These are phyloP conservation scores for Kurtzmaniella quercitrusa DNA, from an alignment of 1,139 yeast species.

Conservation along the genomic window DNA sequence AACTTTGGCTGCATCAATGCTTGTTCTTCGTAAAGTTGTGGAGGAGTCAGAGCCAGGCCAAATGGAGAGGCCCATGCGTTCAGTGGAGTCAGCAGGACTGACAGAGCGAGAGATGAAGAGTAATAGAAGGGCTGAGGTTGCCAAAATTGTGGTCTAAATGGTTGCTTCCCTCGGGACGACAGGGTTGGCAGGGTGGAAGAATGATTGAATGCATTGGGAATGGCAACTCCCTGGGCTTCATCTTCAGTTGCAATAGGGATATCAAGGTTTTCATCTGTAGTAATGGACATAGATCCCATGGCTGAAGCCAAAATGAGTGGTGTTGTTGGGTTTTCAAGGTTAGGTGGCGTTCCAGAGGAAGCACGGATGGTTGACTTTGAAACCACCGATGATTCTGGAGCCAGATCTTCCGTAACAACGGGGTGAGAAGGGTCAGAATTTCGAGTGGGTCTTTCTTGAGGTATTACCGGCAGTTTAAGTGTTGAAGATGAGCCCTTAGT, in stretches of 20 bases:
- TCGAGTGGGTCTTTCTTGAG: neutral
- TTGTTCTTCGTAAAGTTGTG: neutral
- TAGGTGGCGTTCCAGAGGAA: neutral
- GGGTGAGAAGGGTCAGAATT: neutral
- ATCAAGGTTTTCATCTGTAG: neutral
- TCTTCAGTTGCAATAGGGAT: neutral
- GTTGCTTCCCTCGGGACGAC: neutral
- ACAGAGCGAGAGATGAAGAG: neutral
- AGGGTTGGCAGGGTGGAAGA: neutral
- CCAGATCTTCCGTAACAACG: neutral
- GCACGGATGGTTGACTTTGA: neutral
- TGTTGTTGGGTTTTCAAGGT: neutral
- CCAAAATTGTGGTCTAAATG: constrained; percentile 1
- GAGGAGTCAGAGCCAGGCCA: constrained; percentile 1
- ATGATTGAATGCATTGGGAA: neutral
- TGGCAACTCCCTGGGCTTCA: neutral
- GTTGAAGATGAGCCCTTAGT: neutral
- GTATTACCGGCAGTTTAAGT: neutral
- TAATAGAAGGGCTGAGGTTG: constrained; percentile 1
- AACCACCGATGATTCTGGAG: neutral
- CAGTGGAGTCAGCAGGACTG: constrained; percentile 1
- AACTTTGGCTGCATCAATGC: constrained; percentile 1
- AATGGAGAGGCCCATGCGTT: constrained; percentile 1
- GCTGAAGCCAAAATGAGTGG: neutral
- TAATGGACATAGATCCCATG: neutral